Evolutionary conservation across 2,329 filamentous ascomycete genomes (phyloP).

Genomic region (Dryadomyces sulphureus): DNA sequence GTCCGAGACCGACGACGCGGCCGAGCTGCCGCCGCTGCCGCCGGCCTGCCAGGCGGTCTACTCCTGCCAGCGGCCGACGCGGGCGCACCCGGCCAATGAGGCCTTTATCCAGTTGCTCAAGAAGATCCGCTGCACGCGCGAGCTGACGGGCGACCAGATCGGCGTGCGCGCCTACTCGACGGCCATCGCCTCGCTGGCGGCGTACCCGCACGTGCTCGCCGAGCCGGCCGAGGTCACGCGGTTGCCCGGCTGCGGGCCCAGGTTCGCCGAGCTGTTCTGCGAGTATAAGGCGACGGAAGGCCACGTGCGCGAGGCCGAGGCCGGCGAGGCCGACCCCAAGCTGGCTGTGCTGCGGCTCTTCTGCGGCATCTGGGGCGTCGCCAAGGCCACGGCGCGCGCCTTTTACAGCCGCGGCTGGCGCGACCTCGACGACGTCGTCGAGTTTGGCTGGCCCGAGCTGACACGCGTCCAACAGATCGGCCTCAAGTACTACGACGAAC

Average conservation of each 20-base stretch:
- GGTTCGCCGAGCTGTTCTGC: constrained; percentile 62
- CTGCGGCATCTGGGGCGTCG: constrained; percentile 86
- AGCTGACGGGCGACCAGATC: constrained; percentile 59
- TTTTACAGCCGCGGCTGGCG: constrained; percentile 73
- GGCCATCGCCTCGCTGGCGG: constrained; percentile 67
- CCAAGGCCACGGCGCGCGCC: constrained; percentile 61
- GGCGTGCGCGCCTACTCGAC: constrained; percentile 79
- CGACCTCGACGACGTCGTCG: constrained; percentile 73
- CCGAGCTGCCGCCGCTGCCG: constrained; percentile 48
- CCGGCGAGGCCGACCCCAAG: constrained; percentile 47
- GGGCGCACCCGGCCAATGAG: constrained; percentile 54
- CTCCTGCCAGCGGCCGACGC: constrained; percentile 69
- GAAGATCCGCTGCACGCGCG: constrained; percentile 57
- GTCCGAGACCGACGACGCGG: constrained; percentile 54
- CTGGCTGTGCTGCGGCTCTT: constrained; percentile 55
- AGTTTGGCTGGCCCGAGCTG: constrained; percentile 62
- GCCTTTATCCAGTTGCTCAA: constrained; percentile 60
- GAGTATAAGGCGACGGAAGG: constrained; percentile 51
- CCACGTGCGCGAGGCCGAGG: constrained; percentile 45
- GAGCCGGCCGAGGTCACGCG: constrained; percentile 27
- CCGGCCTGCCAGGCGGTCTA: constrained; percentile 52
- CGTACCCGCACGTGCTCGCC: constrained; percentile 50
- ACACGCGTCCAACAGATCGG: constrained; percentile 83
- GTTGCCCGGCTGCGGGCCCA: constrained; percentile 69
- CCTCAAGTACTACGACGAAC: constrained; percentile 84